phyloP scores from a whole-genome alignment of 192 early-diverging fungal species.

The Coemansia sp. region DNA sequence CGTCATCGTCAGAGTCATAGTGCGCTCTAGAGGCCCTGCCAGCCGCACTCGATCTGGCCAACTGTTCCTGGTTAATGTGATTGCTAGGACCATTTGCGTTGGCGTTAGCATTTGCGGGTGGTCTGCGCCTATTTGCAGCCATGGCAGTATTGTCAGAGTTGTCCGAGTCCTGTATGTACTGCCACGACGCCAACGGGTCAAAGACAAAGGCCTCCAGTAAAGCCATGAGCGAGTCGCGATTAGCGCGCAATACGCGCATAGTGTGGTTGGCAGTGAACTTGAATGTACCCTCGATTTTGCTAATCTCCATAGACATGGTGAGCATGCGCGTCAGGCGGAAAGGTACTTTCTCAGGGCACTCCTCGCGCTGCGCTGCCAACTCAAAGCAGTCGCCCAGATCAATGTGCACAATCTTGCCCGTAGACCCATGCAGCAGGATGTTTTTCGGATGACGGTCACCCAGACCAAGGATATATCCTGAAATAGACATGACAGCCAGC shows the following conservation, averaged over 20 bases:
- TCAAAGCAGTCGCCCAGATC: constrained; percentile 99
- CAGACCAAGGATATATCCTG: constrained; percentile 96
- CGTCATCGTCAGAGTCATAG: constrained; percentile 12
- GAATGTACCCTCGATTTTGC: constrained; percentile 94
- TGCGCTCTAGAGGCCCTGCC: background rate
- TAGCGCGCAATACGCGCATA: constrained; percentile 91
- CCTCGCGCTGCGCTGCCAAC: constrained; percentile 92
- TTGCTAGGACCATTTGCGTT: background rate
- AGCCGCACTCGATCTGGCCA: constrained; percentile 1
- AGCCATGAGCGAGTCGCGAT: constrained; percentile 98
- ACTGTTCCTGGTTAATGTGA: background rate
- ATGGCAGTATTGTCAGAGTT: background rate
- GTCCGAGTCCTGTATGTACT: constrained; percentile 15
- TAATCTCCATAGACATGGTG: constrained; percentile 96
- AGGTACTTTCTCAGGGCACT: constrained; percentile 94
- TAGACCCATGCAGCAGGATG: constrained; percentile 84
- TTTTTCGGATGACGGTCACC: constrained; percentile 98
- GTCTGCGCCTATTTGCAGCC: background rate
- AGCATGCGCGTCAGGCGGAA: constrained; percentile 97
- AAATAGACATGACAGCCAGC: constrained; percentile 97
- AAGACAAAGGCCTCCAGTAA: constrained; percentile 98
- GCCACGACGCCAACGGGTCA: constrained; percentile 67
- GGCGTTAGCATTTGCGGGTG: background rate
- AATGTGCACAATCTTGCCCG: constrained; percentile 95
- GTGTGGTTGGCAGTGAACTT: constrained; percentile 90